phyloP scores from a whole-genome alignment of 495 filamentous ascomycete species.

The Penicillium pancosmium region DNA sequence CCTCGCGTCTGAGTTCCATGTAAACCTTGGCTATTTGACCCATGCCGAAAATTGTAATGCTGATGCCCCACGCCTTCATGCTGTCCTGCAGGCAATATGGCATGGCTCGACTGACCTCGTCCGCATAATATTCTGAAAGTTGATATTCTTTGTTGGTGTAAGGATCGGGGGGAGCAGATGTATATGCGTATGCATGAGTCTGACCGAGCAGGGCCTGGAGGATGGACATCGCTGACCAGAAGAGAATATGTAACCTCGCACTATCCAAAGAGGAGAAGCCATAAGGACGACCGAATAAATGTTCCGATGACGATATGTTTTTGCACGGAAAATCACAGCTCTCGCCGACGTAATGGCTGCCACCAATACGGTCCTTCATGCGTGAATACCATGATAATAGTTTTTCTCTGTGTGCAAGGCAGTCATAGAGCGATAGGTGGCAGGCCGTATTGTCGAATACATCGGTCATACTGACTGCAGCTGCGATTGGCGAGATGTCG shows the following conservation, averaged over 20 bases:
- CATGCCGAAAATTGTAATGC: slow-evolving; percentile 10
- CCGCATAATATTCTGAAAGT: slow-evolving; percentile 13
- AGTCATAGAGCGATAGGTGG: slow-evolving; percentile 2
- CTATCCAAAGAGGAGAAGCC: slow-evolving; percentile 12
- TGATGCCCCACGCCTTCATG: slow-evolving; percentile 5
- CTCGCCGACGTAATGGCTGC: neutral
- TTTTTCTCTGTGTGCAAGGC: slow-evolving; percentile 9
- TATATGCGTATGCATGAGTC: neutral
- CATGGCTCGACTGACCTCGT: slow-evolving; percentile 14
- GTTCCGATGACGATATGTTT: slow-evolving; percentile 1
- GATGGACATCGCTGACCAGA: slow-evolving; percentile 13
- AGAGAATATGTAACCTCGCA: slow-evolving; percentile 10
- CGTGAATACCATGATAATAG: slow-evolving; percentile 8
- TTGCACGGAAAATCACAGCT: slow-evolving; percentile 3
- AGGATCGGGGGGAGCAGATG: neutral
- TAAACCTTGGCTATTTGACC: slow-evolving; percentile 14
- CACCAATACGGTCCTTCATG: neutral
- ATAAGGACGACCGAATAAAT: slow-evolving; percentile 11
- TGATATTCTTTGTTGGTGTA: slow-evolving; percentile 6
- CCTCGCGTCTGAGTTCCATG: slow-evolving; percentile 5
- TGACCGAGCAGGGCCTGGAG: slow-evolving; percentile 12
- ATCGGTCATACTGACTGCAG: neutral
- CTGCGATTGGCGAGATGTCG: neutral
- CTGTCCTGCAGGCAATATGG: slow-evolving; percentile 11
- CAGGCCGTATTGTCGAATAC: neutral